These are phyloP conservation scores for Albifimbria verrucaria DNA, from an alignment of 2,329 filamentous ascomycete genomes.

Conservation along the genomic window DNA sequence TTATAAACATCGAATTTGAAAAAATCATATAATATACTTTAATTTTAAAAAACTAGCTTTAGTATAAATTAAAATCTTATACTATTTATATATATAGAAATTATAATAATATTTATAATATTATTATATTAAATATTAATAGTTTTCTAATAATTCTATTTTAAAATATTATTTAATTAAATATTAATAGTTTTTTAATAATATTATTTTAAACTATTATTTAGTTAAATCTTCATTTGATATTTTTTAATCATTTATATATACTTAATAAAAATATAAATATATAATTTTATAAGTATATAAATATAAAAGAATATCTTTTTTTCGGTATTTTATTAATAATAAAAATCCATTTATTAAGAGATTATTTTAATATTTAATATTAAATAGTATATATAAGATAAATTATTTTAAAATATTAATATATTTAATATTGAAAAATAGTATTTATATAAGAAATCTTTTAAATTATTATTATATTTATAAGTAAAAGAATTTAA, in stretches of 20 bases:
- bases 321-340: neutral
- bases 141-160: too few relatives aligned
- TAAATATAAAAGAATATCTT: slow-evolving; percentile 1
- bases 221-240: neutral
- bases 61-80: too few relatives aligned
- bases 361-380: too few relatives aligned
- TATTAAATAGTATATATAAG: neutral
- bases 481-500: neutral
- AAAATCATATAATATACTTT: neutral
- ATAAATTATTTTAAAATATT: neutral
- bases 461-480: neutral
- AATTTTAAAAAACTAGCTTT: neutral
- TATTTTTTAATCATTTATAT: neutral
- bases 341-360: neutral
- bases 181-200: neutral
- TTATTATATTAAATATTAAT: too few relatives aligned
- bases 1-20: neutral
- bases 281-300: slow-evolving; percentile 3
- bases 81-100: too few relatives aligned
- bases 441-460: neutral
- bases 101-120: too few relatives aligned
- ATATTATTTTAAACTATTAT: too few relatives aligned
- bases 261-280: neutral
- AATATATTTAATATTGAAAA: neutral
- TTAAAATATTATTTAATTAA: neutral